Conservation (phyloP, 108 stramenopile genomes). For the Epithemia pelagica region DNA sequence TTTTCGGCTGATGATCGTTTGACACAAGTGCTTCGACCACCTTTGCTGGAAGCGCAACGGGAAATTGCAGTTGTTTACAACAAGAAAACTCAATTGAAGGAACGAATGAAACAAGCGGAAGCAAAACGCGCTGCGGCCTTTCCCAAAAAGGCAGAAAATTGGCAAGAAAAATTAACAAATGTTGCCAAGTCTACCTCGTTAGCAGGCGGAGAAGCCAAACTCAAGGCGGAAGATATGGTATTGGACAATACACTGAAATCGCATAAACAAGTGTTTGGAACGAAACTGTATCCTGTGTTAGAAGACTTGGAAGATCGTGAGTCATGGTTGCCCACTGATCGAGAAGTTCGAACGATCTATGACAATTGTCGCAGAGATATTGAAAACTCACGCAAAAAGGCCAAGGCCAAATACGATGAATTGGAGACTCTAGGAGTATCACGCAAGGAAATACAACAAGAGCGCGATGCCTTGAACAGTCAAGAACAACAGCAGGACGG, state of each 20-base stretch:
- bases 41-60: conserved; percentile 55
- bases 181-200: conserved; percentile 54
- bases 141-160: conserved; percentile 45
- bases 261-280: conserved; percentile 72
- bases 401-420: conserved; percentile 1
- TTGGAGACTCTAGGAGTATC: not conserved
- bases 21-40: conserved; percentile 55
- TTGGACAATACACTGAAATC: conserved; percentile 49
- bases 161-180: conserved; percentile 57
- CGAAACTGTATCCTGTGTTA: conserved; percentile 47
- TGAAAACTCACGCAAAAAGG: conserved; percentile 18
- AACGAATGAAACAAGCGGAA: conserved; percentile 46
- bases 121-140: conserved; percentile 49
- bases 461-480: not conserved
- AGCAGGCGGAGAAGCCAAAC: conserved; percentile 60
- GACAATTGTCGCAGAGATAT: conserved; percentile 60
- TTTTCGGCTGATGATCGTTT: conserved; percentile 59
- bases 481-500: not conserved
- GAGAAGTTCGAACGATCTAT: conserved; percentile 67
- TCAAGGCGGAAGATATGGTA: conserved; percentile 61
- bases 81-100: conserved; percentile 50
- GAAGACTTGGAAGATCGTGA: conserved; percentile 62
- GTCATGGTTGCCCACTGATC: conserved; percentile 70
- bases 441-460: not conserved
- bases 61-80: conserved; percentile 68